phyloP scores from a whole-genome alignment of 805 yeast species.

The Suhomyces emberorum region DNA sequence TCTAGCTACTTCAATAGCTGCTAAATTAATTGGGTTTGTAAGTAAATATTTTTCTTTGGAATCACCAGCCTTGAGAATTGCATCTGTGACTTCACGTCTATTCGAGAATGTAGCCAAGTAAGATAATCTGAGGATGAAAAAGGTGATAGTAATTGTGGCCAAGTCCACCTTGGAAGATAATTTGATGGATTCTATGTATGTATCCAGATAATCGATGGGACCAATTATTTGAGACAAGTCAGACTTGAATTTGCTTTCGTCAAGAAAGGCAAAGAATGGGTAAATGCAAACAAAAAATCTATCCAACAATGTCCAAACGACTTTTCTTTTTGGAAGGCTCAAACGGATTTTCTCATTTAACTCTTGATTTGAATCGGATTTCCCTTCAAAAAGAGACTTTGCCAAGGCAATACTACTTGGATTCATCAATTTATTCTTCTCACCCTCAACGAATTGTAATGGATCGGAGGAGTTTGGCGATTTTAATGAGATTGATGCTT shows the following conservation, averaged over 20 bases:
- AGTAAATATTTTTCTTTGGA: conserved; percentile 15
- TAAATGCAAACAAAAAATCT: conserved; percentile 59
- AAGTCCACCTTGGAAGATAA: conserved; percentile 31
- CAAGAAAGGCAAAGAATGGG: conserved; percentile 64
- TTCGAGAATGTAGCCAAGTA: conserved; percentile 37
- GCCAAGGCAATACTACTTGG: conserved; percentile 23
- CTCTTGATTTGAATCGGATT: conserved; percentile 28
- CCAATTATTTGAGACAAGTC: conserved; percentile 48
- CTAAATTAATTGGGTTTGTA: conserved; percentile 20
- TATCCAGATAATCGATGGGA: conserved; percentile 17
- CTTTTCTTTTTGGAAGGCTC: conserved; percentile 51
- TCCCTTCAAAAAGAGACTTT: conserved; percentile 31
- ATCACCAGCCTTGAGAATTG: conserved; percentile 19
- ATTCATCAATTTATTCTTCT: conserved; percentile 24
- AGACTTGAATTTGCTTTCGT: conserved; percentile 49
- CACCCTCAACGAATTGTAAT: conserved; percentile 12
- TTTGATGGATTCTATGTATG: conserved; percentile 18
- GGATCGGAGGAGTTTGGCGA: background rate
- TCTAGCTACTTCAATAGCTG: conserved; percentile 18
- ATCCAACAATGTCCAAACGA: conserved; percentile 55
- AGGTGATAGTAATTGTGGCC: conserved; percentile 30
- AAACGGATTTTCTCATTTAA: conserved; percentile 40
- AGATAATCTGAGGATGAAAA: conserved; percentile 30
- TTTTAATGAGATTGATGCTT: background rate
- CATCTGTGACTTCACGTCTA: conserved; percentile 24